These are phyloP conservation scores for Monosporascus ibericus DNA, from an alignment of 2,329 filamentous ascomycete species.

Conservation along the genomic window DNA sequence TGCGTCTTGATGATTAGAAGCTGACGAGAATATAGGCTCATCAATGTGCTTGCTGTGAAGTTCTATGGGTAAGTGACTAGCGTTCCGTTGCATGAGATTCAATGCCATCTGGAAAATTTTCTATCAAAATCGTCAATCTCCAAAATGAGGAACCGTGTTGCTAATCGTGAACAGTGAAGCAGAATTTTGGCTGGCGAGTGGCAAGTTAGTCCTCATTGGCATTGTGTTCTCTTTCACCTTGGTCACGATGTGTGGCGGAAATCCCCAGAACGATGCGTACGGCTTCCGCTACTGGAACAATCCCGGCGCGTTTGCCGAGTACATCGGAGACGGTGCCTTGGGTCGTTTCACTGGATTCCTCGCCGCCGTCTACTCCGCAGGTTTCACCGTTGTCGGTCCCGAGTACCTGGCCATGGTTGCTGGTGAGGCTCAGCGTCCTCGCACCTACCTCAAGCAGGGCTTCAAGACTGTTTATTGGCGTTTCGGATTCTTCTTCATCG, in stretches of 20 bases:
- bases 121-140: slow-evolving; percentile 17
- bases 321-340: slow-evolving; percentile 52
- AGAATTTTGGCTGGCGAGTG: slow-evolving; percentile 62
- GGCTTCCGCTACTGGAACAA: slow-evolving; percentile 64
- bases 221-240: slow-evolving; percentile 71
- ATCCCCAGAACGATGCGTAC: slow-evolving; percentile 61
- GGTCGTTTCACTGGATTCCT: slow-evolving; percentile 63
- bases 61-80: slow-evolving; percentile 21
- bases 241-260: slow-evolving; percentile 72
- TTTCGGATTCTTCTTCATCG: slow-evolving; percentile 59
- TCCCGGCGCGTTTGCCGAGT: slow-evolving; percentile 56
- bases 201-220: slow-evolving; percentile 61
- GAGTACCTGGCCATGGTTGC: slow-evolving; percentile 51
- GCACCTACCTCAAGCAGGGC: slow-evolving; percentile 52
- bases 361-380: slow-evolving; percentile 49
- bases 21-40: slow-evolving; percentile 17
- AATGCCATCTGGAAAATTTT: slow-evolving; percentile 26
- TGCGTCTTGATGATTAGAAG: background rate
- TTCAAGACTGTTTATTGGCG: slow-evolving; percentile 64
- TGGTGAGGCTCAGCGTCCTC: slow-evolving; percentile 51
- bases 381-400: slow-evolving; percentile 55
- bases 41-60: slow-evolving; percentile 26
- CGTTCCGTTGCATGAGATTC: slow-evolving; percentile 27
- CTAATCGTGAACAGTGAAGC: slow-evolving; percentile 54
- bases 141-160: too few species aligned